These are phyloP conservation scores for Ascochyta rabiei DNA, from an alignment of 2,329 filamentous ascomycete genomes.

Conservation along the genomic window DNA sequence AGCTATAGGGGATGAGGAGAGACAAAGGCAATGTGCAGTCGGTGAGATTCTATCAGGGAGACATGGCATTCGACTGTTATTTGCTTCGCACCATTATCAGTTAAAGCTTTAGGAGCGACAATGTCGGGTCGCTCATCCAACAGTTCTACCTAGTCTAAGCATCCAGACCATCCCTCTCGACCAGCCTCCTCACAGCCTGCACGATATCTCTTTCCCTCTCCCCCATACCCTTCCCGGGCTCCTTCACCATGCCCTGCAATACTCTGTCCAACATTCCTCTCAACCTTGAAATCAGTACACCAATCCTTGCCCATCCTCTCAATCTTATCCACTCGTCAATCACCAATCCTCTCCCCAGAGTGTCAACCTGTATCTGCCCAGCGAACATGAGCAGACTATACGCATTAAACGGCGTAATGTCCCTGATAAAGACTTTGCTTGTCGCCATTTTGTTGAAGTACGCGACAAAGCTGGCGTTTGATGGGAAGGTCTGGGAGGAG, in stretches of 20 bases:
- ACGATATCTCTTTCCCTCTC: conserved; percentile 67
- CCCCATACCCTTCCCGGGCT: conserved; percentile 65
- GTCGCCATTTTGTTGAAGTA: conserved; percentile 95
- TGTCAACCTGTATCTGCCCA: conserved; percentile 84
- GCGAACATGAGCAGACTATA: conserved; percentile 89
- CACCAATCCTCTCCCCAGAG: conserved; percentile 80
- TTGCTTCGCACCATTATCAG: too few relatives aligned
- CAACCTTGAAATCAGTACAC: conserved; percentile 82
- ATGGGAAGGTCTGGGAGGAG: conserved; percentile 75
- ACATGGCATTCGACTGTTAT: too few relatives aligned
- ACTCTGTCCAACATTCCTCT: conserved; percentile 86
- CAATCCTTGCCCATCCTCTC: conserved; percentile 92
- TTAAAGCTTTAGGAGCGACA: not conserved
- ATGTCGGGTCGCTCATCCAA: not conserved
- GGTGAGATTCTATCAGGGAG: too few relatives aligned
- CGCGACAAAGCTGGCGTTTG: conserved; percentile 78
- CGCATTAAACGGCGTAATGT: conserved; percentile 90
- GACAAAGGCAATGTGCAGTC: too few relatives aligned
- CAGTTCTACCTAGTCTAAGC: conserved; percentile 20
- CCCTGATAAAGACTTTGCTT: conserved; percentile 87
- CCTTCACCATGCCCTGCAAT: conserved; percentile 79
- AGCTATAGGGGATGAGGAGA: too few relatives aligned
- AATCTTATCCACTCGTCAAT: conserved; percentile 90
- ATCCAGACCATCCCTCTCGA: conserved; percentile 90
- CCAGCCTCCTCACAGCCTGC: conserved; percentile 75